Evolutionary conservation across 805 yeast species (phyloP), one percentile per base, ranked within the genome.

Genomic region (Saccharomyces kudriavzevii): DNA sequence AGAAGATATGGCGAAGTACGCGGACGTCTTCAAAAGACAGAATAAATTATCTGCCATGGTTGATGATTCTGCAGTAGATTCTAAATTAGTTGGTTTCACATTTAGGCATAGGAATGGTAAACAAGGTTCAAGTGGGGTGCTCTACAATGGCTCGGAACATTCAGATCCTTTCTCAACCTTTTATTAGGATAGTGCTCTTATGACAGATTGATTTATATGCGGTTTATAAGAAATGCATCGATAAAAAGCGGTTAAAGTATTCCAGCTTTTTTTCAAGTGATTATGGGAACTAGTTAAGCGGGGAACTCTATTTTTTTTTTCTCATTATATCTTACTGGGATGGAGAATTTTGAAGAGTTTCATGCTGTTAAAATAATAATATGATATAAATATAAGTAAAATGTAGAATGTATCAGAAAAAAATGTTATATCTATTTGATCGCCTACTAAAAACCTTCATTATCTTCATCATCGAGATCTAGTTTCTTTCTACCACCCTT

Each of bases 1-100:
- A 69, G 90, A 87, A 49, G 96, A 92, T 69, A 90, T 94, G 98
- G 94, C 92, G 57, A 91, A 94, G 70, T 94, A 94, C 74, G 92
- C 94, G 63, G 99, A 94, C 64, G 99, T 94, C 14, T 84, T 94
- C 76, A 95, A 92, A 58, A 87, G 96, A 72, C 89, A 89, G 64
- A 97, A 90, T 68, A 83, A 78, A 58, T 71, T 91, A 65, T 86
- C 94, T 40, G 91, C 85, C 50, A 74, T 80, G 66, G 78, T 80
- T 29, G 78, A 78, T 46, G 76, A 79, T 52, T 75, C 79, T 40
- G 75, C 83, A 20, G 82, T 80, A 29, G 78, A 79, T 57, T 84
- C 87, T 52, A 85, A 85, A 63, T 87, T 94, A 68, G 89, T 92
- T 55, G 99, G 99, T 0, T 94, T 94, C 71, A 94, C 99, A 1